Evolutionary conservation across 345 rosid species (phyloP).

Genomic region (Eucalyptus melliodora): DNA sequence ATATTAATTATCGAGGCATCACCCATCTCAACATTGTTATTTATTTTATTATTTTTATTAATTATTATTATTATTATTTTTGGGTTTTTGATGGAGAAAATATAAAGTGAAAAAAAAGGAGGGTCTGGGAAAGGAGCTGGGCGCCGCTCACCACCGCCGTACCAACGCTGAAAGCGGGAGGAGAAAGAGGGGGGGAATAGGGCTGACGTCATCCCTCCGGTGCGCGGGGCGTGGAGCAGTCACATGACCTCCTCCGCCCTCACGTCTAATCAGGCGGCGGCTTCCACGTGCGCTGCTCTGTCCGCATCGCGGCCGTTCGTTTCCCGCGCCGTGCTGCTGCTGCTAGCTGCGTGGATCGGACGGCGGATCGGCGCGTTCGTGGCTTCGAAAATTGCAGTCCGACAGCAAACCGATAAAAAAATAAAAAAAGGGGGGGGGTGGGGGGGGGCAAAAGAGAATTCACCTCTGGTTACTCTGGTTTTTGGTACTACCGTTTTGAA

Average conservation of each 20-base stretch:
- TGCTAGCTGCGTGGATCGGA: neutral
- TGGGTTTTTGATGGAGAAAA: neutral
- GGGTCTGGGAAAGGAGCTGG: neutral
- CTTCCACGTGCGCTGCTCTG: neutral
- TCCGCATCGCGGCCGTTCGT: neutral
- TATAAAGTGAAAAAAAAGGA: neutral
- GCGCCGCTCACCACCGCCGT: neutral
- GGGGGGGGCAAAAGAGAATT: neutral
- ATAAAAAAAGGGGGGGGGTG: accelerated
- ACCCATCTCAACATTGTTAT: neutral
- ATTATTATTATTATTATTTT: neutral
- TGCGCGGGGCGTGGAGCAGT: neutral
- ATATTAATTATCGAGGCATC: neutral
- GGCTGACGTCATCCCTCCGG: neutral
- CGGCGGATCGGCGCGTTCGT: neutral
- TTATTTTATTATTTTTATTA: neutral
- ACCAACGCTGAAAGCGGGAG: neutral
- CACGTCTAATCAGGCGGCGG: slow-evolving; percentile 26
- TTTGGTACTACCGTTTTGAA: neutral
- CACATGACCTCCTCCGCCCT: neutral
- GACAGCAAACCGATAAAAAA: neutral
- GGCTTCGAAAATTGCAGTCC: neutral
- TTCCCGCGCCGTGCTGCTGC: neutral
- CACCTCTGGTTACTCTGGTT: neutral
- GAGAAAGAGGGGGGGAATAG: neutral